Conservation (phyloP, 78 protist species). For the Dictyostelium capitatum region DNA sequence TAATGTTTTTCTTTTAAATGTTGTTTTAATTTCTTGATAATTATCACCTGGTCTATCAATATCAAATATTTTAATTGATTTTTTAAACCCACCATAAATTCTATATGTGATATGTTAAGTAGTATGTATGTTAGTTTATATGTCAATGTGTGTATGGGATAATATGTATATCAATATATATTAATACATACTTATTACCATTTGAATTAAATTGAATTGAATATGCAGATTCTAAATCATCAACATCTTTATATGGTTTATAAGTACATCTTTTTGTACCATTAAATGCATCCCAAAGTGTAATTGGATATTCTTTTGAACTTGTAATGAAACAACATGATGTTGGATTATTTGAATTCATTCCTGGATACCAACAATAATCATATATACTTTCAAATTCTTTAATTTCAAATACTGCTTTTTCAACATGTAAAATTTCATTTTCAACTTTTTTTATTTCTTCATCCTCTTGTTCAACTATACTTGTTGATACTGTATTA, state of each 20-base stretch:
- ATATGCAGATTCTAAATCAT: slow-evolving; percentile 56
- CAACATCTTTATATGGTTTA: slow-evolving; percentile 62
- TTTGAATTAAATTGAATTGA: slow-evolving; percentile 27
- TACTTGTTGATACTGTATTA: no score
- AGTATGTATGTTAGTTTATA: no score
- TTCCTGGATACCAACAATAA: slow-evolving; percentile 56
- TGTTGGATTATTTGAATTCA: slow-evolving; percentile 44
- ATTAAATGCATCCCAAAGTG: slow-evolving; percentile 39
- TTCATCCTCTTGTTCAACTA: background rate
- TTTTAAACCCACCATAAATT: slow-evolving; percentile 46
- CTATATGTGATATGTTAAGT: slow-evolving; percentile 9
- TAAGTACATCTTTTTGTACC: slow-evolving; percentile 30
- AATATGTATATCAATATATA: no score
- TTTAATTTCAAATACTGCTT: slow-evolving; percentile 17
- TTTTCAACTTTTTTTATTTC: background rate
- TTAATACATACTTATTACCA: slow-evolving; percentile 26
- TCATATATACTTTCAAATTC: slow-evolving; percentile 53
- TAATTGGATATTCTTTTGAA: slow-evolving; percentile 4
- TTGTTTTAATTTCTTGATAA: slow-evolving; percentile 27
- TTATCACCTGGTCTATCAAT: slow-evolving; percentile 45
- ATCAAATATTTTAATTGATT: slow-evolving; percentile 58
- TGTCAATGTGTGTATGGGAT: no score
- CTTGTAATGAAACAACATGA: slow-evolving; percentile 31
- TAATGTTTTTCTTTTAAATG: background rate
- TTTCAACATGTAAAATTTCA: background rate